Conservation (phyloP, 352 stramenopile genomes). For the Pilasporangium apinafurcum region DNA sequence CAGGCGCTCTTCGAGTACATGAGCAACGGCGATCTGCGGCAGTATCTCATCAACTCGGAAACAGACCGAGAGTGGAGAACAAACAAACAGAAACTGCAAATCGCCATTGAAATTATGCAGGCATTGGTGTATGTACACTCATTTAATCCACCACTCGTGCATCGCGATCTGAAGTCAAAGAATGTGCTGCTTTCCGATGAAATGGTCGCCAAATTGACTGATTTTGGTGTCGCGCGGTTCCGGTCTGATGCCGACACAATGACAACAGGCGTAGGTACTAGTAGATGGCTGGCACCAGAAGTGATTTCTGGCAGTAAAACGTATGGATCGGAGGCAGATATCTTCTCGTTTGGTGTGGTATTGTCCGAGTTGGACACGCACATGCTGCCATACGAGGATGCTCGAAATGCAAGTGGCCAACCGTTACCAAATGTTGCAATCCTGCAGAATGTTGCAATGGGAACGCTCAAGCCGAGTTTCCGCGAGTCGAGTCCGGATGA, state of each 20-base stretch:
- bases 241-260: constrained; percentile 39
- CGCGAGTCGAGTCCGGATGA: constrained; percentile 20
- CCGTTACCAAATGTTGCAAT: constrained; percentile 30
- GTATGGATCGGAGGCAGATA: constrained; percentile 39
- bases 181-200: constrained; percentile 40
- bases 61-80: constrained; percentile 31
- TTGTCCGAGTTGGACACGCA: constrained; percentile 66
- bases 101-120: constrained; percentile 50
- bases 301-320: constrained; percentile 33
- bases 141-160: constrained; percentile 44
- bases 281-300: constrained; percentile 50
- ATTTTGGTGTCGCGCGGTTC: constrained; percentile 37
- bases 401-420: constrained; percentile 13
- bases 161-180: constrained; percentile 48
- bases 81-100: constrained; percentile 35
- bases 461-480: constrained; percentile 30
- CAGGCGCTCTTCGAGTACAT: constrained; percentile 68
- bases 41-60: constrained; percentile 15
- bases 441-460: constrained; percentile 37
- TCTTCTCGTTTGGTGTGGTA: constrained; percentile 47
- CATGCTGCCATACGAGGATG: constrained; percentile 34
- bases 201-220: constrained; percentile 25
- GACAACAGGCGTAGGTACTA: constrained; percentile 37
- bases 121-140: constrained; percentile 65
- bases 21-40: constrained; percentile 37